A percentile compares a stretch with the other conserved stretches of the same genome.
Conservation (phyloP, 2,329 filamentous ascomycete species). For the Fusarium floridanum region DNA sequence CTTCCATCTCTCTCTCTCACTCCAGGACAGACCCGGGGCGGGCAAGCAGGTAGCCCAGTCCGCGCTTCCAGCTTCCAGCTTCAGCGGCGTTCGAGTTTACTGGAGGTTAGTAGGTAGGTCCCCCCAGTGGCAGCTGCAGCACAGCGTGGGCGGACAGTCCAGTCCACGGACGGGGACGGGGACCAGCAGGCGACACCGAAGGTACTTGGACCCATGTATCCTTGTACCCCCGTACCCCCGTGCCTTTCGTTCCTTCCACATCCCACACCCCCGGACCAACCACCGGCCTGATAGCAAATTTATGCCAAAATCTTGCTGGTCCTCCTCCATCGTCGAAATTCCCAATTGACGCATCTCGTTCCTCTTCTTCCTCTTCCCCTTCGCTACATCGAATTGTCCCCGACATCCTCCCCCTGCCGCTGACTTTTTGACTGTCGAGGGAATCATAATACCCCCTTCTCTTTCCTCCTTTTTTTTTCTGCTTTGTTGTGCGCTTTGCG, state of each 20-base stretch:
- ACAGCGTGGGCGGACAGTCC: background rate
- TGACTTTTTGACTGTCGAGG: constrained; percentile 34
- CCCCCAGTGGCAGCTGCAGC: constrained; percentile 9
- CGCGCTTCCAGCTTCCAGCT: constrained; percentile 26
- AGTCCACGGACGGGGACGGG: background rate
- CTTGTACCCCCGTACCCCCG: constrained; percentile 22
- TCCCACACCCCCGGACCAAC: constrained; percentile 44
- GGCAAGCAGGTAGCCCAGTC: constrained; percentile 3
- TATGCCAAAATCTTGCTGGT: constrained; percentile 46
- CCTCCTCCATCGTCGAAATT: constrained; percentile 41
- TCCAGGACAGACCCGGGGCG: background rate
- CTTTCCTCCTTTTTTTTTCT: constrained; percentile 17
- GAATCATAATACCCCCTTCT: constrained; percentile 13
- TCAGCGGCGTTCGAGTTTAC: constrained; percentile 9
- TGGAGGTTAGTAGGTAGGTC: background rate
- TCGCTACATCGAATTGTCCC: constrained; percentile 27
- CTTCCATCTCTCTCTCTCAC: background rate
- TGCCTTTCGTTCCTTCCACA: constrained; percentile 9
- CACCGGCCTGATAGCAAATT: constrained; percentile 48
- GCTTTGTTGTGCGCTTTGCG: constrained; percentile 23
- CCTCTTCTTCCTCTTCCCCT: constrained; percentile 27
- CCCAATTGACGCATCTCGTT: constrained; percentile 47
- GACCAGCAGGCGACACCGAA: constrained; percentile 9
- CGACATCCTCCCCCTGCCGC: constrained; percentile 25
- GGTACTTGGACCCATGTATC: constrained; percentile 18